Percentiles rank a stretch among this genome's conserved stretches.
Conservation (phyloP, 495 filamentous ascomycete genomes). For the Lophiostoma macrostomum region DNA sequence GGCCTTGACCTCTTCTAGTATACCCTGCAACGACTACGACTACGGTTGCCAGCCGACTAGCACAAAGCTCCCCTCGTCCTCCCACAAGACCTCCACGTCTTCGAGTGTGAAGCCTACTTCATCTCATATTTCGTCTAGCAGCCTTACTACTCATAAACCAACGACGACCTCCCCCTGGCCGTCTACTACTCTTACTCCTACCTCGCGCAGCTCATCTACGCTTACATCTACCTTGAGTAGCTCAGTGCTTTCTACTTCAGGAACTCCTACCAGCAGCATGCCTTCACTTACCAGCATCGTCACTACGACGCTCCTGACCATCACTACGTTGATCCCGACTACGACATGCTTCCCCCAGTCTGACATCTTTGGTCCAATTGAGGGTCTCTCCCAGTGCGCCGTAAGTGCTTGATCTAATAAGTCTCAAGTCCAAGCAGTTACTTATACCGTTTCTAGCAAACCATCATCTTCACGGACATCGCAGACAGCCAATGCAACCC, state of each 20-base stretch:
- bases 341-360: background rate
- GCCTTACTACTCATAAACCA: no score
- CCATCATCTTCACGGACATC: constrained; percentile 7
- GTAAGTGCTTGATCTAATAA: constrained; percentile 6
- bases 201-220: background rate
- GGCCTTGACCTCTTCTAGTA: background rate
- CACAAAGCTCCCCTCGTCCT: no score
- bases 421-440: background rate
- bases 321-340: constrained; percentile 2
- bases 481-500: constrained; percentile 12
- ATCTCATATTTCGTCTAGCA: background rate
- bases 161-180: no score
- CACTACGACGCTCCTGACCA: constrained; percentile 1
- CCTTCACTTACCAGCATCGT: constrained; percentile 3
- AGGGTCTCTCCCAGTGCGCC: constrained; percentile 10
- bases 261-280: constrained; percentile 8
- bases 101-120: background rate
- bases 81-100: no score
- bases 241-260: background rate
- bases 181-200: no score
- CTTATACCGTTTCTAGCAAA: constrained; percentile 3
- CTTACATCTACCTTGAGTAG: background rate
- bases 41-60: background rate
- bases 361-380: constrained; percentile 2
- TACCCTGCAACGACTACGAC: background rate